Percentiles rank a stretch among this genome's conserved stretches.
phyloP scores from a whole-genome alignment of 2,329 filamentous ascomycete genomes.

The Colletotrichum sp. region DNA sequence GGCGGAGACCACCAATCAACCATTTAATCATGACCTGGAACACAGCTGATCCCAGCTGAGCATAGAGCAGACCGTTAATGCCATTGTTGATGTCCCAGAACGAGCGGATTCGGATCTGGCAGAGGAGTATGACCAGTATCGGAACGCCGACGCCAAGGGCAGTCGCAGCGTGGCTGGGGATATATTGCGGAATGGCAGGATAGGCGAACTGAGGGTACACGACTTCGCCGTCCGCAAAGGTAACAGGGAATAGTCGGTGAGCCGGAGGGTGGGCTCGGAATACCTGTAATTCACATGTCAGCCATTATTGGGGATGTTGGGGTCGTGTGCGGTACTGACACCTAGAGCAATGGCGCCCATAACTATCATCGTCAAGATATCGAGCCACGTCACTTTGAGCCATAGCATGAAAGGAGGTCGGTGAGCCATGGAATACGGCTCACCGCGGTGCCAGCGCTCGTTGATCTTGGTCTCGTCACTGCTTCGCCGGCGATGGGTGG shows the following conservation, averaged over 20 bases:
- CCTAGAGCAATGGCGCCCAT: conserved; percentile 74
- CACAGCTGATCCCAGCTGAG: conserved; percentile 70
- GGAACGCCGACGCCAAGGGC: conserved; percentile 70
- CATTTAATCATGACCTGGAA: conserved; percentile 81
- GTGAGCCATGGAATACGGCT: conserved; percentile 47
- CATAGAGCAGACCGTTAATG: conserved; percentile 71
- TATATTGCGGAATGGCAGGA: conserved; percentile 71
- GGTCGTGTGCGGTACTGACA: conserved; percentile 44
- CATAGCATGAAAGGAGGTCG: conserved; percentile 71
- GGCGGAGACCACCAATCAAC: conserved; percentile 74
- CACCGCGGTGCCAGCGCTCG: background rate
- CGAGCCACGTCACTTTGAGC: conserved; percentile 71
- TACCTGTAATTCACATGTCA: conserved; percentile 43
- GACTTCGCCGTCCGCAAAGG: conserved; percentile 69
- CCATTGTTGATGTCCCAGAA: conserved; percentile 78
- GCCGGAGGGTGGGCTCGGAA: conserved; percentile 70
- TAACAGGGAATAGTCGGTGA: conserved; percentile 70
- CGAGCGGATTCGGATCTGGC: conserved; percentile 70
- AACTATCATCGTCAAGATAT: conserved; percentile 70
- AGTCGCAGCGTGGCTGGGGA: conserved; percentile 74
- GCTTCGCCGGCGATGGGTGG: background rate
- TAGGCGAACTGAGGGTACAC: conserved; percentile 76
- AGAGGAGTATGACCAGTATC: conserved; percentile 66
- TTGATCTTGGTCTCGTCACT: conserved; percentile 9
- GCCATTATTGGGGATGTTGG: conserved; percentile 24